Base-by-base conservation (phyloP, 164 flowering plant species). In the Vitis labrusca region DNA sequence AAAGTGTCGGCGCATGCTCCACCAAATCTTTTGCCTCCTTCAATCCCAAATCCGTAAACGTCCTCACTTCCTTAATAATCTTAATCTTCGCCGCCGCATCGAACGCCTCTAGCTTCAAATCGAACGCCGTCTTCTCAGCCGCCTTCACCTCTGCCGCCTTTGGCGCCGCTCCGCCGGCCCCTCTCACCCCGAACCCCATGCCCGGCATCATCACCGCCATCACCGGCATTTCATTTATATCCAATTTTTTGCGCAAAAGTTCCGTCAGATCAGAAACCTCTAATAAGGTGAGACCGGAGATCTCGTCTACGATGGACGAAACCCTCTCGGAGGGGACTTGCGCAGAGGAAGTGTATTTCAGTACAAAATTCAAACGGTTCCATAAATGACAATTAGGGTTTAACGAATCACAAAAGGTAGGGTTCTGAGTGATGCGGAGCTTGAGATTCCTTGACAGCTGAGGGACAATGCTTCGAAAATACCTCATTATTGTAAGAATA, bases 141-240 rank as follows among this genome's bases (percentile, higher is more conserved):
- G 72, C 86, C 79, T 78, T 78, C 82, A 75, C 77, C 82, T 91
- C 87, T 76, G 80, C 93, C 29, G n/a, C 85, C 63, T 74, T 73
- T 32, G 53, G 75, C 5, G 84, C 86, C 1, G 77, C 90, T 3
- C 79, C 82, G 2, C 67, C 78, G 10, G 80, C 85, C 10, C 70
- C 78, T 8, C 76, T 80, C 14, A 27, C 77, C 13, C 86, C 79
- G 49, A 85, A 74, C 9, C 84, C 87, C 96, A 85, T 88, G 56
- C 96, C 97, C 1, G 97, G 93, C 91, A 88, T 91, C 97, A 91
- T 94, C 75, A 86, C 68, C 47, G 78, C 80, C 94, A 92, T 89
- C 9, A 81, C 49, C 29, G 99, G 98, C 91, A 94, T 84, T 65
- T 91, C 93, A 7, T 69, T 74, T 3, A 89, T 59, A 32, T 74